A percentile compares a stretch with the other conserved stretches of the same genome.
Evolutionary conservation across 2,329 filamentous ascomycete species (phyloP).

Genomic region (Amauroascus verrucosus): DNA sequence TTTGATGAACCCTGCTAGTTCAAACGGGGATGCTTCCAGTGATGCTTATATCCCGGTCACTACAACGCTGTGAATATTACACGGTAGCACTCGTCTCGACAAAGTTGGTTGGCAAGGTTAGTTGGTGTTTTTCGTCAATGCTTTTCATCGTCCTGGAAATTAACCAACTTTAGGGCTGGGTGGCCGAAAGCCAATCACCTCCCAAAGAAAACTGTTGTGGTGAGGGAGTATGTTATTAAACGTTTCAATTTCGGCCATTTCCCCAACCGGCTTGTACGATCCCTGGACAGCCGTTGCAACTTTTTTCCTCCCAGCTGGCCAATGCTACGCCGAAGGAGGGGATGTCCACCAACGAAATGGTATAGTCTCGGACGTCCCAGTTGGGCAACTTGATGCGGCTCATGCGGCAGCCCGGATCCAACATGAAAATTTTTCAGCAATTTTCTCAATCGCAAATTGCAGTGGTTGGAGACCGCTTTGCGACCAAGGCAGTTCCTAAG

Average conservation of each 20-base stretch:
- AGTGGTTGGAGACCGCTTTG: not conserved
- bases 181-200: not conserved
- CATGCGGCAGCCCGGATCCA: not conserved
- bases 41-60: not conserved
- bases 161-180: not conserved
- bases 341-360: not conserved
- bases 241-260: not conserved
- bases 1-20: not conserved
- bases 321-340: not conserved
- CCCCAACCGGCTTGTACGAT: not conserved
- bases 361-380: not conserved
- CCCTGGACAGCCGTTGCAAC: not conserved
- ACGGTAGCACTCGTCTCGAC: not conserved
- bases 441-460: not conserved
- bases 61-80: not conserved
- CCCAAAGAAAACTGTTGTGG: not conserved
- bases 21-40: conserved; percentile 3
- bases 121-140: not conserved
- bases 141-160: not conserved
- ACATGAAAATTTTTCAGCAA: not conserved
- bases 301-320: not conserved
- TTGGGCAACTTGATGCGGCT: too few species aligned
- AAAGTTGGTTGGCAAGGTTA: not conserved
- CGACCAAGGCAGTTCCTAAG: not conserved
- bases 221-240: not conserved